Conservation (phyloP, 2,329 filamentous ascomycete species). For the Fusarium papillatum region DNA sequence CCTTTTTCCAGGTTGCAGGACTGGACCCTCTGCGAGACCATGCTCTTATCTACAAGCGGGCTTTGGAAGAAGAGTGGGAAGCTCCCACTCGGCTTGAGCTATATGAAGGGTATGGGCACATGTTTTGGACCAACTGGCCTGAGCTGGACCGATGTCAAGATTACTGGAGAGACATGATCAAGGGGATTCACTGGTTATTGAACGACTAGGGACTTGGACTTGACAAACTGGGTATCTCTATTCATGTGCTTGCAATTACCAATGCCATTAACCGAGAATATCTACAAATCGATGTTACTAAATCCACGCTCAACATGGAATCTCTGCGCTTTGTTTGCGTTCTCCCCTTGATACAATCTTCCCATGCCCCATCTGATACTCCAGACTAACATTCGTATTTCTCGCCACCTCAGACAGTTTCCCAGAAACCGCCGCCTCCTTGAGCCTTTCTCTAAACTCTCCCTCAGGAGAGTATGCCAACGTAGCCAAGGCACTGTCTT, state of each 20-base stretch:
- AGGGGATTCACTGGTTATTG: not conserved
- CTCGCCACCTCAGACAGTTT: not conserved
- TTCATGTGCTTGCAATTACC: no score
- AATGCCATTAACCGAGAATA: no score
- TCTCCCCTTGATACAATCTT: not conserved
- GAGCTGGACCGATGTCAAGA: not conserved
- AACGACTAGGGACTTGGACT: rapidly evolving
- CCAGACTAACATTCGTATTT: not conserved
- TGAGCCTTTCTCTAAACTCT: not conserved
- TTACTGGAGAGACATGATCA: not conserved
- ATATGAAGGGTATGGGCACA: not conserved
- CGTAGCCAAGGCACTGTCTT: not conserved
- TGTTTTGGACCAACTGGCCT: slow-evolving; percentile 5
- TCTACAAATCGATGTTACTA: no score
- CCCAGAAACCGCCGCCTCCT: not conserved
- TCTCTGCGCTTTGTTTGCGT: not conserved
- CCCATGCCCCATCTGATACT: not conserved
- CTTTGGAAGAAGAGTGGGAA: not conserved
- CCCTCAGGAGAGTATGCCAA: slow-evolving; percentile 4
- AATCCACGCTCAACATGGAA: not conserved
- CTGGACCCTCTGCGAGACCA: not conserved
- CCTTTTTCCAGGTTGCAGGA: not conserved
- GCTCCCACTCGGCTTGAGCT: not conserved
- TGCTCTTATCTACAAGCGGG: not conserved
- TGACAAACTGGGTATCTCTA: not conserved